Evolutionary conservation across 2,329 filamentous ascomycete genomes (phyloP).

Genomic region (Sporothrix euskadiensis): DNA sequence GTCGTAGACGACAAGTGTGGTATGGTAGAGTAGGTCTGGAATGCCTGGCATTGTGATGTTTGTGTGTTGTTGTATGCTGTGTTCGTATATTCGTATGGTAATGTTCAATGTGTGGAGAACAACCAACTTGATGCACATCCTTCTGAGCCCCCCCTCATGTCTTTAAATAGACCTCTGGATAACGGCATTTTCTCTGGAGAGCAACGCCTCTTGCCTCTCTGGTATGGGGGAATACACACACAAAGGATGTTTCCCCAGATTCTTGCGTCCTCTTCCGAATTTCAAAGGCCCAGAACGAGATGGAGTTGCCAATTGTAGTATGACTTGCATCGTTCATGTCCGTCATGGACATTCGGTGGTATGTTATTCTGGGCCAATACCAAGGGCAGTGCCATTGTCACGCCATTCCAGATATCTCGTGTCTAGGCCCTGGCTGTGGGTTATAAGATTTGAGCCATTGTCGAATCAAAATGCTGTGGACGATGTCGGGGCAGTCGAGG

Average conservation of each 20-base stretch:
- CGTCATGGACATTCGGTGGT: background rate
- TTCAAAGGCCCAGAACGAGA: background rate
- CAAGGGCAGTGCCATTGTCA: background rate
- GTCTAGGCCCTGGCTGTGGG: background rate
- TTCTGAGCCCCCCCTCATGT: background rate
- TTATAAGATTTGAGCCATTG: background rate
- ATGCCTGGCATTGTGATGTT: constrained; percentile 28
- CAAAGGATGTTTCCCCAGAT: background rate
- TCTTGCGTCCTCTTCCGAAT: background rate
- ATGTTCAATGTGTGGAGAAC: background rate
- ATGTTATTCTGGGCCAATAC: background rate
- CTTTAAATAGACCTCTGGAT: background rate
- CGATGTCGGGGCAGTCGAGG: background rate
- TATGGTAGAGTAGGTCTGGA: constrained; percentile 43
- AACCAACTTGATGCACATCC: background rate
- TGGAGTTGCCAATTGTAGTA: background rate
- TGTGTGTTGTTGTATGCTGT: background rate
- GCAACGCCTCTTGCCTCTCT: background rate
- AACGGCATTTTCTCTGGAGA: background rate
- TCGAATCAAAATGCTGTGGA: background rate
- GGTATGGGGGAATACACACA: background rate
- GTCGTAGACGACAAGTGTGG: constrained; percentile 36
- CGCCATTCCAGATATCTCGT: background rate
- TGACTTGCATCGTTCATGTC: background rate
- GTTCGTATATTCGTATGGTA: background rate